phyloP scores from a whole-genome alignment of 768 basidiomycete species.

The Collybiopsis confluens region DNA sequence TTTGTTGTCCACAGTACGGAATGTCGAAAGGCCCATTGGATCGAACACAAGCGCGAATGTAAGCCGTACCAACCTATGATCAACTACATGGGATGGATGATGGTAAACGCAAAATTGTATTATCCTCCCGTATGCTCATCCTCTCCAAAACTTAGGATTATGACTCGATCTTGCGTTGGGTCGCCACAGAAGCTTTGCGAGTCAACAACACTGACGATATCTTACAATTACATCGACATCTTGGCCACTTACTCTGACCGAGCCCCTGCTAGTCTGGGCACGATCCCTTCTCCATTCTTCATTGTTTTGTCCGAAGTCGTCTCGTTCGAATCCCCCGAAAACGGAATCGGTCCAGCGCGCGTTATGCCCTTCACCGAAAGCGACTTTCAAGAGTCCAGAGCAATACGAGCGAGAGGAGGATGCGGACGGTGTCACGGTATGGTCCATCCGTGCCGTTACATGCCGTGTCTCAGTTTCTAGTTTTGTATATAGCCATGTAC shows the following conservation, averaged over 20 bases:
- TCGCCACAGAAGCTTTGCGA: too few relatives aligned
- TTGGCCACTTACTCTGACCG: neutral
- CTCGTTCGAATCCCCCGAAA: neutral
- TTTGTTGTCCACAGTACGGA: neutral
- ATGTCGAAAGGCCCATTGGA: neutral
- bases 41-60: neutral
- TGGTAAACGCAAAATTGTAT: too few relatives aligned
- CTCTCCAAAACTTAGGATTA: too few relatives aligned
- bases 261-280: neutral
- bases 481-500: too few relatives aligned
- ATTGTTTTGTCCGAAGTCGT: neutral
- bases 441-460: too few relatives aligned
- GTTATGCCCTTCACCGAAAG: too few relatives aligned
- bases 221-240: neutral
- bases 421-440: too few relatives aligned
- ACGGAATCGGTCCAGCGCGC: too few relatives aligned
- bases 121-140: too few relatives aligned
- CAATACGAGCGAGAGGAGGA: neutral
- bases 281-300: neutral
- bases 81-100: neutral
- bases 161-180: too few relatives aligned
- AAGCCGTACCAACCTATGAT: neutral
- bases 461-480: too few relatives aligned
- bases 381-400: neutral
- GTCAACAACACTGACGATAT: neutral